Conservation (phyloP, 139 green algal species). For the Haematococcus lacustris region DNA sequence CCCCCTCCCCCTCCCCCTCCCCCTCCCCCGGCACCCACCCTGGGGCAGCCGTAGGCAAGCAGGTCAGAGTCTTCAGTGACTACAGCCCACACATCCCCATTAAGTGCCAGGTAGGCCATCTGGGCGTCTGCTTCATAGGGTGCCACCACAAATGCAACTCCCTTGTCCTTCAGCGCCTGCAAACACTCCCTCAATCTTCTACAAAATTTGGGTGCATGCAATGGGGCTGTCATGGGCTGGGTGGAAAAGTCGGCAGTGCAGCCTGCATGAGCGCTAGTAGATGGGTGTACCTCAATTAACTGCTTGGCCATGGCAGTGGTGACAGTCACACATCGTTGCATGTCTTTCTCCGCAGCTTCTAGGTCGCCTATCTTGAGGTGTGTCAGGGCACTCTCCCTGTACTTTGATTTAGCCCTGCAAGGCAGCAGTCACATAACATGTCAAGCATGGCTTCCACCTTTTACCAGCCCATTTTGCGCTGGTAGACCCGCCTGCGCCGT, state of each 20-base stretch:
- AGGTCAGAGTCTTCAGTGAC: conserved; percentile 97
- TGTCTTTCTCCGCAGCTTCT: conserved; percentile 75
- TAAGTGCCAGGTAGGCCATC: conserved; percentile 80
- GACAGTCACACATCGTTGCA: conserved; percentile 81
- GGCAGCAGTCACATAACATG: no score
- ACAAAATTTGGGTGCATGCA: not conserved
- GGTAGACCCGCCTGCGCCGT: conserved; percentile 22
- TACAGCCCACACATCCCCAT: conserved; percentile 71
- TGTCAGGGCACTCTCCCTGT: no score
- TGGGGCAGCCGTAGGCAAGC: conserved; percentile 86
- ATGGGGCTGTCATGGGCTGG: no score
- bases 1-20: no score
- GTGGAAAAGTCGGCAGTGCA: no score
- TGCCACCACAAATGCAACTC: conserved; percentile 81
- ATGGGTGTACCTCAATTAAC: conserved; percentile 63
- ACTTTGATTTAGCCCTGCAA: no score
- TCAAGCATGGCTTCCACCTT: no score
- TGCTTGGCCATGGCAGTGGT: conserved; percentile 70
- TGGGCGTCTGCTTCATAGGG: conserved; percentile 97
- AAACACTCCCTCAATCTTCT: not conserved
- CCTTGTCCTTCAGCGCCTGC: conserved; percentile 54
- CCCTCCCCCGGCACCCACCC: conserved; percentile 48
- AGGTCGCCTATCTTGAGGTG: no score
- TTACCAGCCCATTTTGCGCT: no score
- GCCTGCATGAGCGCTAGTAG: no score